Evolutionary conservation across 1,284 basidiomycete genomes (phyloP), one percentile per base, ranked within the genome.

Genomic region (Ganoderma sp.): DNA sequence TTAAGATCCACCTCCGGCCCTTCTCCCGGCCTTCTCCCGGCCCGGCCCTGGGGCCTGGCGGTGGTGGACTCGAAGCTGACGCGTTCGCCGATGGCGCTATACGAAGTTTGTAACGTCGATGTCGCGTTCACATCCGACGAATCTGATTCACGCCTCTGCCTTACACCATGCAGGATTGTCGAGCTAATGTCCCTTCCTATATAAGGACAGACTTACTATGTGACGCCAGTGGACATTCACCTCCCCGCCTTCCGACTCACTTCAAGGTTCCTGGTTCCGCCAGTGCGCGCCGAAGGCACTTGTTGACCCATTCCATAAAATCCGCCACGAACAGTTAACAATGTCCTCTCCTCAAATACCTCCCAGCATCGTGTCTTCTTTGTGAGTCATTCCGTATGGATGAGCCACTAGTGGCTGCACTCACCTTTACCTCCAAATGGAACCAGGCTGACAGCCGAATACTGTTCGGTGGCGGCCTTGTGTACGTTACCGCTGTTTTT

Each of bases 21-120:
- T 56, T 56, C 52, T 56, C 52, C 52, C 28, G 52, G 28, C 17
- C 52, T 56, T 56, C 52, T 56, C 52, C 52, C 28, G 52, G 28
- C 17, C 52, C 28, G 52, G 52, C 12, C n/a, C 12, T 10, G 50
- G 50, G n/a, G 1, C 22, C 50, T 43, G 17, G 10, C 37, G 37
- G 37, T 39, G 37, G 3, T 10, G 37, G 14, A 17, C 17, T 43
- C 17, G 14, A 52, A 15, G 22, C 25, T 52, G 50, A 28, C n/a
- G 25, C 25, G 50, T 5, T 52, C 7, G 25, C 50, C 3, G 32
- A 32, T 32, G 3, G 32, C 32, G 32, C 32, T 32, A 3, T 32
- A 32, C 32, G 32, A 32, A 32, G 32, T 5, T n/a, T 48, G 45
- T 8, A n/a, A 22, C 45, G 22, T 48, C n/a, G n/a, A 22, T 19